Conservation (phyloP, 805 yeast genomes). For the Wickerhamiella kurtzmanii region DNA sequence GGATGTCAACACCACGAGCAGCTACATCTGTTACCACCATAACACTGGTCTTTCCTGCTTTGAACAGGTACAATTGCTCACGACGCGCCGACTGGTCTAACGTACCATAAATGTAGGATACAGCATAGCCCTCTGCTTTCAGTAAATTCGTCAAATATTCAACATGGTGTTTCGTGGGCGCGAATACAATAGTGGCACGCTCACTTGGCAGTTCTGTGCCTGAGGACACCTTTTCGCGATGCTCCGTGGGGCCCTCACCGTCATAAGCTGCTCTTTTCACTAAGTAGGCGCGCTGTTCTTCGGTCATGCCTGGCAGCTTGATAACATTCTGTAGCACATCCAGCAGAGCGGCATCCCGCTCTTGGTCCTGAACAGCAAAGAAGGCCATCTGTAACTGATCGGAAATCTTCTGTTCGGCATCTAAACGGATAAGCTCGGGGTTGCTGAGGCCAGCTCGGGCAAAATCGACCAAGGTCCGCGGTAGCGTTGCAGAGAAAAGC, state of each 20-base stretch:
- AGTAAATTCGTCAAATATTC: constrained; percentile 69
- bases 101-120: constrained; percentile 84
- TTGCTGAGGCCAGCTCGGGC: constrained; percentile 92
- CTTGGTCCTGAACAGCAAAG: constrained; percentile 64
- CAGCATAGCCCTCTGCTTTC: constrained; percentile 68
- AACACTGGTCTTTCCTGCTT: constrained; percentile 71
- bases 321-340: constrained; percentile 71
- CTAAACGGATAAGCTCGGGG: constrained; percentile 85
- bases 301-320: constrained; percentile 66
- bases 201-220: constrained; percentile 78
- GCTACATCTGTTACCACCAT: constrained; percentile 88
- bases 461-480: constrained; percentile 82
- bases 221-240: constrained; percentile 50
- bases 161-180: constrained; percentile 95
- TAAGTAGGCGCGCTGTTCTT: constrained; percentile 48
- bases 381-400: constrained; percentile 86
- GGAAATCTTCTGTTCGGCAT: constrained; percentile 81
- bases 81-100: constrained; percentile 91
- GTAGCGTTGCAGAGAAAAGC: constrained; percentile 88
- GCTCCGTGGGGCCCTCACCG: constrained; percentile 28
- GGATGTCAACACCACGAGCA: constrained; percentile 98
- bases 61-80: constrained; percentile 70
- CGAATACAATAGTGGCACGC: constrained; percentile 80
- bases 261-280: constrained; percentile 39
- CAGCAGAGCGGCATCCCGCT: constrained; percentile 77